phyloP scores from a whole-genome alignment of 2,329 filamentous ascomycete genomes.

The Thelonectria blattea region DNA sequence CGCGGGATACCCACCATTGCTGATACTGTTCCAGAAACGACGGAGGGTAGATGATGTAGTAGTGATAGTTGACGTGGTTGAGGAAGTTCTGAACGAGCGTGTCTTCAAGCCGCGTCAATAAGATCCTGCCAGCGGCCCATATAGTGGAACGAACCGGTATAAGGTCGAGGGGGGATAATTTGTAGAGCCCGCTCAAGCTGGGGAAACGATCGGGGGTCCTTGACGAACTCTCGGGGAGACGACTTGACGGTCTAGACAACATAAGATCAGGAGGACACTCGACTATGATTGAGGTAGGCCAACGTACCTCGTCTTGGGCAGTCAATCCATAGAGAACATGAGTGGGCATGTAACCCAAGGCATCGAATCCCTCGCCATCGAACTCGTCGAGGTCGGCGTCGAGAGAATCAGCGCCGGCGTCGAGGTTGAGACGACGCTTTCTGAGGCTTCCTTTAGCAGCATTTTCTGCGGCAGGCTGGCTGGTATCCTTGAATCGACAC shows the following conservation, averaged over 20 bases:
- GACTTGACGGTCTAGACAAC: conserved; percentile 18
- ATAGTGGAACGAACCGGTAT: conserved; percentile 39
- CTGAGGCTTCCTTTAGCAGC: conserved; percentile 25
- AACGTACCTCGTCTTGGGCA: conserved; percentile 35
- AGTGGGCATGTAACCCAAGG: conserved; percentile 44
- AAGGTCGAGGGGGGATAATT: conserved; percentile 43
- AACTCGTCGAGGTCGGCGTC: conserved; percentile 35
- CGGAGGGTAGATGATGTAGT: conserved; percentile 47
- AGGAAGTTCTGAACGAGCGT: conserved; percentile 47
- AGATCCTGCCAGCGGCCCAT: not conserved
- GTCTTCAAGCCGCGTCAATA: conserved; percentile 37
- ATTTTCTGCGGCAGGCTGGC: conserved; percentile 33
- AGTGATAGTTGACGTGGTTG: conserved; percentile 46
- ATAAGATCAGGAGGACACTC: not conserved
- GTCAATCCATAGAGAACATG: conserved; percentile 42
- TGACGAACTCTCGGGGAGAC: conserved; percentile 31
- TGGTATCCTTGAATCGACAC: conserved; percentile 42
- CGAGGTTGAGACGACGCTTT: conserved; percentile 35
- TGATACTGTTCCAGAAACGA: conserved; percentile 46
- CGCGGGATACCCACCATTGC: conserved; percentile 43
- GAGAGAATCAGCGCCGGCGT: conserved; percentile 26
- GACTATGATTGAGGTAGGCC: not conserved
- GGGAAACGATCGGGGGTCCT: conserved; percentile 34
- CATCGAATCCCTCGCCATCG: conserved; percentile 40
- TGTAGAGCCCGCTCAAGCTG: conserved; percentile 43